These are phyloP conservation scores for Emergomyces pasteurianus DNA, from an alignment of 2,329 filamentous ascomycete genomes.

Conservation along the genomic window DNA sequence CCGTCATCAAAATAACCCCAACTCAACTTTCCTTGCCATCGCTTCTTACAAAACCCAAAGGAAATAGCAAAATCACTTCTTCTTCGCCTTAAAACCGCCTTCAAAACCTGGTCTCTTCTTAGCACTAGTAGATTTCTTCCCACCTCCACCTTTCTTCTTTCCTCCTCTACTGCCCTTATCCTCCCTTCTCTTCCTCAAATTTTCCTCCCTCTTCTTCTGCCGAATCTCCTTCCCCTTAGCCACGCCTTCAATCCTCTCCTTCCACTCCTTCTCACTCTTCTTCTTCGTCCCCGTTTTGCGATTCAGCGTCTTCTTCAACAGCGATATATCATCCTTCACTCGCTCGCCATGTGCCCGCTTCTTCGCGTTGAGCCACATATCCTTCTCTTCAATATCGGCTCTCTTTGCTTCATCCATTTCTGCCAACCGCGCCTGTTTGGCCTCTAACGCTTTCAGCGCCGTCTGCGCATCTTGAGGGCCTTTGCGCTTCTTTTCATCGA, in stretches of 20 bases:
- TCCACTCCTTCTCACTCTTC: slow-evolving; percentile 86
- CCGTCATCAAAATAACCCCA: background rate
- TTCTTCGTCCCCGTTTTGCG: slow-evolving; percentile 80
- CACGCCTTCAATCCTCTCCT: slow-evolving; percentile 58
- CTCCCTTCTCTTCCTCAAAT: slow-evolving; percentile 61
- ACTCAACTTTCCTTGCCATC: background rate
- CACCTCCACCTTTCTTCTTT: slow-evolving; percentile 33
- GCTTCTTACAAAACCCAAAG: background rate
- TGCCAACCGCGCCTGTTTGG: slow-evolving; percentile 69
- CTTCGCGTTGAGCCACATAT: slow-evolving; percentile 83
- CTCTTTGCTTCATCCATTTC: slow-evolving; percentile 68
- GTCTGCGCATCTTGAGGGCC: slow-evolving; percentile 76
- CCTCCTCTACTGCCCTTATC: slow-evolving; percentile 52
- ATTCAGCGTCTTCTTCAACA: slow-evolving; percentile 91
- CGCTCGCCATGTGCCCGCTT: slow-evolving; percentile 81
- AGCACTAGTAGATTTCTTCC: slow-evolving; percentile 33
- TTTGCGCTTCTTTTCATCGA: slow-evolving; percentile 62
- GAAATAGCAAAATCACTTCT: slow-evolving; percentile 22
- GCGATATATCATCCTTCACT: slow-evolving; percentile 70
- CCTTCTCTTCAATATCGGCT: slow-evolving; percentile 81
- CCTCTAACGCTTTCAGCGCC: slow-evolving; percentile 73
- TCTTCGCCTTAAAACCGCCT: slow-evolving; percentile 53
- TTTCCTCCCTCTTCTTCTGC: slow-evolving; percentile 72
- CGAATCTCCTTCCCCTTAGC: slow-evolving; percentile 64
- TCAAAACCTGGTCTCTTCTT: slow-evolving; percentile 58